Base-by-base conservation (phyloP, 169 alveolate species). In the Cystoisospora suis region DNA sequence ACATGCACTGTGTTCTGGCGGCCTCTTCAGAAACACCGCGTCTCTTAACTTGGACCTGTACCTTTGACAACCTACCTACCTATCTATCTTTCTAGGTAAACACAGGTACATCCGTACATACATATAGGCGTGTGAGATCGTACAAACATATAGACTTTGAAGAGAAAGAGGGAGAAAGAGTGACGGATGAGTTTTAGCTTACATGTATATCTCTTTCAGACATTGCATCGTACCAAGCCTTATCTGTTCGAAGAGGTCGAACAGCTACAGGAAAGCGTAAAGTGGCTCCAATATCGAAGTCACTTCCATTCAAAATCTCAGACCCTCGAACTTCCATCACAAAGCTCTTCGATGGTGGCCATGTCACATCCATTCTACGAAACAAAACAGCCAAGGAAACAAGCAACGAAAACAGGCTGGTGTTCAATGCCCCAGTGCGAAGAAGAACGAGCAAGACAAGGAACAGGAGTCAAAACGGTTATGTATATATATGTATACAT, bases 201-300 rank as follows among this genome's bases (percentile, higher is more conserved):
- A 72, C 83, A 12, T 40, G 47, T 38, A 72, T n/a, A 17, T 29
- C 83, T 15, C 17, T 5, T 56, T 72, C 83, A 20, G 83, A 72
- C 83, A 72, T 72, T 29, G 83, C 83, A n/a, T 72, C 83, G 83
- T 72, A 36, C 83, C 83, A 72, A 9, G 47, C 83, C 56, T 72
- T 72, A 56, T 72, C 83, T 3, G 59, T 23, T 29, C 83, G 47
- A 36, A 72, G 44, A 47, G 83, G 83, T 2, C 83, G 47, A 3
- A 72, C 56, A 38, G 83, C 83, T 29, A 46, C 46, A 4, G 87
- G 70, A 79, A 79, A 79, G 61, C 87, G 61, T 12, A 79, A 69
- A 0, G 87, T 79, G 27, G 46, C 40, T 2, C 87, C 87, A 23
- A 46, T 29, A 32, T 79, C 87, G 44, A 79, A 79, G n/a, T 79